Conservation (phyloP, 768 basidiomycete genomes). For the Mycena rebaudengoi region DNA sequence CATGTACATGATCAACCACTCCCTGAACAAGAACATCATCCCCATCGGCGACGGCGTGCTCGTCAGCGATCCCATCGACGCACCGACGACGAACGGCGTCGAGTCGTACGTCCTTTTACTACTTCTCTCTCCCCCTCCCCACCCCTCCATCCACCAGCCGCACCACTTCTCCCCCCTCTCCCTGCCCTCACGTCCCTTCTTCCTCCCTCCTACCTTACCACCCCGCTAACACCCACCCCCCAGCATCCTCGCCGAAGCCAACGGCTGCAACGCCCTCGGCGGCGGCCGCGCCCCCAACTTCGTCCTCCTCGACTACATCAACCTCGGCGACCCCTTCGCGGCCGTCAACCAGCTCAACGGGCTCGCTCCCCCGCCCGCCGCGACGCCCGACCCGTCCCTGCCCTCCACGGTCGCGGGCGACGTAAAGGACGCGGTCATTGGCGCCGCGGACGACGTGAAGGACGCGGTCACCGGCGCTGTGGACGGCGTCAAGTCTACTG, state of each 20-base stretch:
- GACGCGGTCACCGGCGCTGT: background rate
- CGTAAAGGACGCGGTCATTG: background rate
- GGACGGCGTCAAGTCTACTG: no score
- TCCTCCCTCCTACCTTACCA: background rate
- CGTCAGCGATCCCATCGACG: slow-evolving; percentile 47
- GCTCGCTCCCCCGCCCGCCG: slow-evolving; percentile 20
- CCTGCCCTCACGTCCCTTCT: no score
- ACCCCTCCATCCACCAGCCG: no score
- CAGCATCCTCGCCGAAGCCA: slow-evolving; percentile 49
- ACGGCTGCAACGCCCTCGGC: slow-evolving; percentile 50
- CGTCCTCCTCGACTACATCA: slow-evolving; percentile 57
- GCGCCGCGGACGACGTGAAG: background rate
- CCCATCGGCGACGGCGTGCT: slow-evolving; percentile 47
- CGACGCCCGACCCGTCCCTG: no score
- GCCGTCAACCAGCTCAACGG: slow-evolving; percentile 54
- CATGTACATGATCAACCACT: slow-evolving; percentile 69
- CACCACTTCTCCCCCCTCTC: background rate
- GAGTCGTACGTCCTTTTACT: slow-evolving; percentile 32
- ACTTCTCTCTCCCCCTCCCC: no score
- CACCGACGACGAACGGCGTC: slow-evolving; percentile 43
- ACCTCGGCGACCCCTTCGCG: slow-evolving; percentile 49
- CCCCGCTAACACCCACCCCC: background rate
- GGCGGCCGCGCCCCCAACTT: slow-evolving; percentile 53
- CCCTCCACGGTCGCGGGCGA: background rate
- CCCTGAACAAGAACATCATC: slow-evolving; percentile 55